Conservation (phyloP, 768 basidiomycete genomes). For the Xerocomus spinulosus region DNA sequence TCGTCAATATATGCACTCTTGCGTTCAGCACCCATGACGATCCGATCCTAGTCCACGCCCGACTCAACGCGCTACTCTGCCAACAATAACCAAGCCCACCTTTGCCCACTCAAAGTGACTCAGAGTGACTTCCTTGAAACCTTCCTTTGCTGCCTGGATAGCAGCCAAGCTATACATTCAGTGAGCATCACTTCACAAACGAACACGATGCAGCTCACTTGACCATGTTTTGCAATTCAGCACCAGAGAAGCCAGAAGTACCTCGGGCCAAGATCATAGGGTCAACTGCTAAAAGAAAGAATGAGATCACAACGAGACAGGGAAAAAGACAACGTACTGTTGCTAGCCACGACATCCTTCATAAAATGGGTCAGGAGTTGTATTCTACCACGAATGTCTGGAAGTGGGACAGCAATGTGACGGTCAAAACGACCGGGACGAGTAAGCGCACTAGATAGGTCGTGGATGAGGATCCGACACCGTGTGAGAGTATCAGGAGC, state of each 20-base stretch:
- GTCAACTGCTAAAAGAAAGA: slow-evolving; percentile 59
- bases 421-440: slow-evolving; percentile 97
- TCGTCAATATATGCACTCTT: slow-evolving; percentile 85
- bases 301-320: not conserved
- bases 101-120: slow-evolving; percentile 98
- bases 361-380: slow-evolving; percentile 93
- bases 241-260: slow-evolving; percentile 94
- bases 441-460: slow-evolving; percentile 68
- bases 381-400: slow-evolving; percentile 92
- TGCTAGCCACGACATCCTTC: slow-evolving; percentile 63
- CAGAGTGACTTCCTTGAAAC: slow-evolving; percentile 61
- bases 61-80: not conserved
- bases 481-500: slow-evolving; percentile 1
- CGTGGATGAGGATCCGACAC: slow-evolving; percentile 9
- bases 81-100: slow-evolving; percentile 36
- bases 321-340: slow-evolving; percentile 37
- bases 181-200: not conserved
- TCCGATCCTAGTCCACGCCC: slow-evolving; percentile 62
- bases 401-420: slow-evolving; percentile 85
- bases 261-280: slow-evolving; percentile 86
- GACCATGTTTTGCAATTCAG: slow-evolving; percentile 95
- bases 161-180: slow-evolving; percentile 66
- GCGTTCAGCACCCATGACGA: slow-evolving; percentile 95
- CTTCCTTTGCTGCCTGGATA: slow-evolving; percentile 88
- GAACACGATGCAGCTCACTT: slow-evolving; percentile 54